phyloP scores from a whole-genome alignment of 148 eudicot species.

The Spergularia bocconei region DNA sequence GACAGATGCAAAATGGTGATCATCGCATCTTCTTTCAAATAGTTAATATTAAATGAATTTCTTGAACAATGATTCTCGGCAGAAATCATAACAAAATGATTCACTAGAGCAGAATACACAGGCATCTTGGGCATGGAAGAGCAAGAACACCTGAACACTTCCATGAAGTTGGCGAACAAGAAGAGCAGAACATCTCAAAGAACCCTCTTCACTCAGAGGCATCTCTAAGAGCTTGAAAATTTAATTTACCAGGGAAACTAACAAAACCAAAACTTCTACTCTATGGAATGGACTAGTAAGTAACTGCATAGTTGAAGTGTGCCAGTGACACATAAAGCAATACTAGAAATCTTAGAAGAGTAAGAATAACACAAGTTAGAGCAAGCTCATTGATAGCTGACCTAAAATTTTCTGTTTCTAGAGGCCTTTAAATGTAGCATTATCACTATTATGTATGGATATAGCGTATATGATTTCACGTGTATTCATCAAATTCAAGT shows the following conservation, averaged over 20 bases:
- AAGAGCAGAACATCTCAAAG: not conserved
- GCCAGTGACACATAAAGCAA: no score
- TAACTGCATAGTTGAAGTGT: not conserved
- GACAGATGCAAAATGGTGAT: constrained; percentile 41
- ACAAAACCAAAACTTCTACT: not conserved
- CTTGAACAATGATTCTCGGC: not conserved
- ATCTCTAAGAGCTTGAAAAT: no score
- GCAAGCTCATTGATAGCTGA: no score
- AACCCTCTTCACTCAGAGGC: not conserved
- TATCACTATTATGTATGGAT: no score
- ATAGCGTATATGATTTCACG: no score
- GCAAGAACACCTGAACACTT: not conserved
- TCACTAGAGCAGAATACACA: not conserved
- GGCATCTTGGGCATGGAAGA: not conserved
- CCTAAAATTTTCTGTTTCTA: no score
- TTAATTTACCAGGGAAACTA: not conserved
- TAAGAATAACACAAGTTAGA: no score
- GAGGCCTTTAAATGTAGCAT: no score
- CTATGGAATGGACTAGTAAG: not conserved
- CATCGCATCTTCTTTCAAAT: constrained; percentile 29
- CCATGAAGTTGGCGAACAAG: not conserved
- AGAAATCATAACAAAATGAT: not conserved
- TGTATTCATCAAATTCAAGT: no score
- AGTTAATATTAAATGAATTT: no score
- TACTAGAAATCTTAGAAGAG: no score